These are phyloP conservation scores for Pichia sp. DNA, from an alignment of 1,139 yeast genomes.

Conservation along the genomic window DNA sequence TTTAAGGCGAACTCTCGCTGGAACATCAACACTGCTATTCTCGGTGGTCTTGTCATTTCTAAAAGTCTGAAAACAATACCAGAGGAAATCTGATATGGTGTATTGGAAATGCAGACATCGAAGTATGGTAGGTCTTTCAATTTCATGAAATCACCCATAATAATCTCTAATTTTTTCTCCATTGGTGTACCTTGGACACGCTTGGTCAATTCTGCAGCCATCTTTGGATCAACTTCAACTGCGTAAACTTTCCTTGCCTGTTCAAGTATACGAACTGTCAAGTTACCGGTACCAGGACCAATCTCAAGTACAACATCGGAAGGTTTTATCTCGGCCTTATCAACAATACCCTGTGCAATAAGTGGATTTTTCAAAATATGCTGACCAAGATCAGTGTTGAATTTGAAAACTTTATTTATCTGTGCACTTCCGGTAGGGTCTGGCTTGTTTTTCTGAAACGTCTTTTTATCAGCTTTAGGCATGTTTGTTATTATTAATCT, in stretches of 20 bases:
- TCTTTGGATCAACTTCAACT: slow-evolving; percentile 97
- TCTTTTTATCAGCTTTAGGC: slow-evolving; percentile 56
- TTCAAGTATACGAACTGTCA: slow-evolving; percentile 88
- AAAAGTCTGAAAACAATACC: slow-evolving; percentile 91
- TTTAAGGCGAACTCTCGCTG: slow-evolving; percentile 96
- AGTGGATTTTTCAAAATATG: slow-evolving; percentile 94
- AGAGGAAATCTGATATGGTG: slow-evolving; percentile 96
- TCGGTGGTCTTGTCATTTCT: slow-evolving; percentile 89
- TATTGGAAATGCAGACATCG: slow-evolving; percentile 93
- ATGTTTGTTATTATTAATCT: slow-evolving; percentile 28
- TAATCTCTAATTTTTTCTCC: slow-evolving; percentile 83
- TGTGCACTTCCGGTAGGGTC: slow-evolving; percentile 55
- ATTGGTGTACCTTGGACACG: slow-evolving; percentile 96
- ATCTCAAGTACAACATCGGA: slow-evolving; percentile 92
- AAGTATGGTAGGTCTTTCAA: slow-evolving; percentile 87
- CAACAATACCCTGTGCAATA: slow-evolving; percentile 97
- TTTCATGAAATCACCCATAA: slow-evolving; percentile 94
- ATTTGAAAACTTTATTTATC: slow-evolving; percentile 82
- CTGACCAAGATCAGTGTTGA: slow-evolving; percentile 95
- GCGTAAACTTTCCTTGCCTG: slow-evolving; percentile 91
- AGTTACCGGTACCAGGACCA: slow-evolving; percentile 99
- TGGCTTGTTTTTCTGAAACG: slow-evolving; percentile 44
- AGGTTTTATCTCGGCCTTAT: slow-evolving; percentile 89
- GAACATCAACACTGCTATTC: slow-evolving; percentile 94
- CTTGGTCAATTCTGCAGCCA: slow-evolving; percentile 98